phyloP scores from a whole-genome alignment of 2,329 filamentous ascomycete genomes.

The Aspergillus nomiae region DNA sequence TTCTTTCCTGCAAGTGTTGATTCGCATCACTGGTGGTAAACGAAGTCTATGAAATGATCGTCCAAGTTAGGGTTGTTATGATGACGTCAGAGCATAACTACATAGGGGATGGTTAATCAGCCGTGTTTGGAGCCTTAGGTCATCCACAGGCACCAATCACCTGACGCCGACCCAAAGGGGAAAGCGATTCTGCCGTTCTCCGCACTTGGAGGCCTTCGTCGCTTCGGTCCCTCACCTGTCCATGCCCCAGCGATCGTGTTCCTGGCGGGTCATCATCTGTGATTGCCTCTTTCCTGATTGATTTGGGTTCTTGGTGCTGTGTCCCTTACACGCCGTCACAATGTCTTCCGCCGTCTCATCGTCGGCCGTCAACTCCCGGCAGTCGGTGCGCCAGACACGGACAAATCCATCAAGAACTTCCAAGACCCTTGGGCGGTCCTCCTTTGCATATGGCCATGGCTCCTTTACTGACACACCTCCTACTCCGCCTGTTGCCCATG shows the following conservation, averaged over 20 bases:
- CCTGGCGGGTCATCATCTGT: background rate
- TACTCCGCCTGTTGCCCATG: slow-evolving; percentile 40
- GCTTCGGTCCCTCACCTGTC: slow-evolving; percentile 14
- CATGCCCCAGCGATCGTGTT: slow-evolving; percentile 11
- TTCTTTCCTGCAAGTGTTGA: background rate
- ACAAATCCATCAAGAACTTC: slow-evolving; percentile 53
- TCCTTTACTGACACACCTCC: slow-evolving; percentile 30
- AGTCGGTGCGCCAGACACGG: slow-evolving; percentile 49
- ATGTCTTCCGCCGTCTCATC: slow-evolving; percentile 31
- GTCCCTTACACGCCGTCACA: background rate
- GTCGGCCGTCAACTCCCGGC: slow-evolving; percentile 31
- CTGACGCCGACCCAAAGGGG: slow-evolving; percentile 18
- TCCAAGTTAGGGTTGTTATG: too few relatives aligned
- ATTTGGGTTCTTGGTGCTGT: background rate
- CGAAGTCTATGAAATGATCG: too few relatives aligned
- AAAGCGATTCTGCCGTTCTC: slow-evolving; percentile 17
- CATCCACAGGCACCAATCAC: slow-evolving; percentile 15
- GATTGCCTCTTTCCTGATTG: slow-evolving; percentile 13
- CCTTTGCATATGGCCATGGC: slow-evolving; percentile 41
- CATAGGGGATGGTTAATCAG: background rate
- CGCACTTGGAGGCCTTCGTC: slow-evolving; percentile 14
- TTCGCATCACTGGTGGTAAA: background rate
- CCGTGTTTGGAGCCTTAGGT: slow-evolving; percentile 7
- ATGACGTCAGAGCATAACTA: background rate
- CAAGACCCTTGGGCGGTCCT: slow-evolving; percentile 45